Evolutionary conservation across 495 filamentous ascomycete genomes (phyloP), one percentile per base, ranked within the genome.

Genomic region (Pyronema omphalodes): DNA sequence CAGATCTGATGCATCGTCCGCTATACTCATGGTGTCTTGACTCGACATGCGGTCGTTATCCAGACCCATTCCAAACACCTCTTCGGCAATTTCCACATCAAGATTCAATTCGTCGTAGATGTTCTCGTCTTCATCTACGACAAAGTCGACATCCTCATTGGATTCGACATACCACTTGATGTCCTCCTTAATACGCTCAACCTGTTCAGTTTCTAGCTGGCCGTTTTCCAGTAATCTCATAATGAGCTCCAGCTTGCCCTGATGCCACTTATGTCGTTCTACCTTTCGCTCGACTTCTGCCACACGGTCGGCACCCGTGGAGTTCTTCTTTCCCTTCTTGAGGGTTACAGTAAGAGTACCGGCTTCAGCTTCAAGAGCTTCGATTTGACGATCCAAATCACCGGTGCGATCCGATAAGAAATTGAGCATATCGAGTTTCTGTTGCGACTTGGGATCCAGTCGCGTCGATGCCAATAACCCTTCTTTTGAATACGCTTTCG

Each of bases 401-500:
- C 94, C 88, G n/a, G 94, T 87, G 79, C 83, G 86, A 44, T 70
- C 75, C 23, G 77, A 78, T 12, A 98, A 71, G 68, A 95, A 98
- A 33, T 94, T 80, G 70, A 78, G 75, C 15, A 81, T 71, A 58
- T 96, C 89, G 46, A 81, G 69, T 69, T 94, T 94, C 65, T 91
- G 88, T 66, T 89, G 85, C 65, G 95, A 89, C 64, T 83, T 91
- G 1, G 91, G 91, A 70, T 98, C 91, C 43, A 96, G 74, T 67
- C 94, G 88, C 45, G 87, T 82, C 1, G 86, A 86, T 45, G 87
- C 82, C 43, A 82, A 86, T 44, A 98, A 70, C 37, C 91, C 91
- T 69, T 95, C 93, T 74, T 98, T 96, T 39, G 93, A 96, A 68
- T 93, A 98, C 54, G 91, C 89, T 70, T 98, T 98, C 46, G 91